These are phyloP conservation scores for Dactylellina parvicollis DNA, from an alignment of 2,329 filamentous ascomycete species.

Conservation along the genomic window DNA sequence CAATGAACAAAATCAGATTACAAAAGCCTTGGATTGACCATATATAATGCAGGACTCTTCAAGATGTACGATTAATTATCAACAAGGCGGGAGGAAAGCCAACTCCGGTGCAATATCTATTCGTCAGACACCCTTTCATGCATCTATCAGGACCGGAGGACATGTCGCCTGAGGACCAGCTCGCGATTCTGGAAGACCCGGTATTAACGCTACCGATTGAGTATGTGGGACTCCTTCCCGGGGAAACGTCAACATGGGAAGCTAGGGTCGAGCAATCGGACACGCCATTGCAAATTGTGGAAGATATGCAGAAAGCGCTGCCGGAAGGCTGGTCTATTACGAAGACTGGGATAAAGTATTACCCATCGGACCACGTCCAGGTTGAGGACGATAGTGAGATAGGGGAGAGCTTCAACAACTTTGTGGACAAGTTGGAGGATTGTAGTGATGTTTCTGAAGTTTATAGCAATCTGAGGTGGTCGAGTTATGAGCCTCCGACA, in stretches of 20 bases:
- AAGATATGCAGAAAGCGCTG: constrained; percentile 48
- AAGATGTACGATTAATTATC: constrained; percentile 76
- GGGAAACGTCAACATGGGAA: constrained; percentile 48
- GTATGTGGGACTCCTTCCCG: constrained; percentile 32
- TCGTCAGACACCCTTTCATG: constrained; percentile 76
- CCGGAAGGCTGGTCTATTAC: constrained; percentile 51
- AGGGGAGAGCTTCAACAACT: constrained; percentile 28
- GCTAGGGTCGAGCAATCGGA: constrained; percentile 43
- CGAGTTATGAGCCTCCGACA: constrained; percentile 39
- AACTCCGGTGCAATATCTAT: constrained; percentile 83
- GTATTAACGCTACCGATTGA: constrained; percentile 39
- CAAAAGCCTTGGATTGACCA: constrained; percentile 71
- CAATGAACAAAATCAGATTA: constrained; percentile 20
- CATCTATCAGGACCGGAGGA: constrained; percentile 49
- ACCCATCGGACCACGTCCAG: constrained; percentile 29
- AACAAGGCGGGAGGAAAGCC: constrained; percentile 76
- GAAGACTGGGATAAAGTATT: constrained; percentile 49
- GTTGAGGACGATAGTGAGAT: constrained; percentile 42
- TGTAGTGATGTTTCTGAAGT: constrained; percentile 44
- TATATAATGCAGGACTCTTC: constrained; percentile 79
- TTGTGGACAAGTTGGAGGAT: constrained; percentile 47
- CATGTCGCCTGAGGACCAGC: constrained; percentile 34
- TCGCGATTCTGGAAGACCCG: constrained; percentile 33
- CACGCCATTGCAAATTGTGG: constrained; percentile 42
- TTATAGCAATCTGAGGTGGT: constrained; percentile 43